Conservation (phyloP, 2,329 filamentous ascomycete species). For the Cordyceps cicadae region DNA sequence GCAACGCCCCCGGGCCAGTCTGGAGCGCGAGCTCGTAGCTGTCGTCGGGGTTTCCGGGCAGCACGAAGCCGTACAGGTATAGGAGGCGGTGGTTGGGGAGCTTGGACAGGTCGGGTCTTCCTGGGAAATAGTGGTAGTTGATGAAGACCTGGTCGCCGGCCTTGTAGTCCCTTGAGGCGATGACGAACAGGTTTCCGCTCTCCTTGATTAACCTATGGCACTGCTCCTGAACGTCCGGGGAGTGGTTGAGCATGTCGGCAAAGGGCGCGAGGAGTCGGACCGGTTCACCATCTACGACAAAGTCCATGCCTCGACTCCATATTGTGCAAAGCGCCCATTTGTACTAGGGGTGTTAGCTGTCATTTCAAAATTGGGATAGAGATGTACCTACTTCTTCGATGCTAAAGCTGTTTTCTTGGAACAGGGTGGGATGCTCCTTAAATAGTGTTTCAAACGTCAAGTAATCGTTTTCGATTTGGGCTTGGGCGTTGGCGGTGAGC, state of each 20-base stretch:
- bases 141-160: conserved; percentile 29
- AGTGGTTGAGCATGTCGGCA: conserved; percentile 31
- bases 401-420: conserved; percentile 24
- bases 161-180: conserved; percentile 18
- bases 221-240: conserved; percentile 22
- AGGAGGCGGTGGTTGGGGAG: conserved; percentile 28
- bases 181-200: conserved; percentile 25
- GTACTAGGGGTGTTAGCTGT: conserved; percentile 18
- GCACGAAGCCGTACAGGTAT: conserved; percentile 29
- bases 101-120: conserved; percentile 12
- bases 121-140: conserved; percentile 17
- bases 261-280: conserved; percentile 22
- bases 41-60: conserved; percentile 27
- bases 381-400: conserved; percentile 21
- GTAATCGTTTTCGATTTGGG: conserved; percentile 23
- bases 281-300: conserved; percentile 12
- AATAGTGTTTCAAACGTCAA: too few relatives aligned
- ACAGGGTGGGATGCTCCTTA: conserved; percentile 21
- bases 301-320: conserved; percentile 26
- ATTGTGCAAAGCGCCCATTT: conserved; percentile 26
- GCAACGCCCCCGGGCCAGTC: conserved; percentile 25
- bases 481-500: conserved; percentile 24
- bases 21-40: conserved; percentile 28
- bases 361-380: background rate
- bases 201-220: conserved; percentile 18